Evolutionary conservation across 805 yeast species (phyloP), one percentile per base, ranked within the genome.

Genomic region (Sugiyamaella mastotermitis): DNA sequence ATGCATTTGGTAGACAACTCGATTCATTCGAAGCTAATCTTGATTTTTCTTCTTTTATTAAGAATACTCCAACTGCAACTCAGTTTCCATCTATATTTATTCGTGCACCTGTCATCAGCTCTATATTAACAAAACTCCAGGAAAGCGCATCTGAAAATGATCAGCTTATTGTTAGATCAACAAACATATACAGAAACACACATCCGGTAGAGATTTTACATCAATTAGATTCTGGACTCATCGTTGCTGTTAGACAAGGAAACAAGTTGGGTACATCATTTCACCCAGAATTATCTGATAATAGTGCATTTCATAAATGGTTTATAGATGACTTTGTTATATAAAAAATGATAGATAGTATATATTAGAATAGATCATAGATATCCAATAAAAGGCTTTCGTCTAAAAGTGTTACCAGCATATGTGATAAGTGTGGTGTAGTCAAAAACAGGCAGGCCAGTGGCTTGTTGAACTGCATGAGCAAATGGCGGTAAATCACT

Each of bases 1-100:
- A 83, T 55, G 86, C 86, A 1, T 83, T 82, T 60, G 94, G 94
- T 1, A 62, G 92, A 47, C 92, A 83, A 53, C 52, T 78, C 23
- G 81, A 80, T 45, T 78, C 84, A 11, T 83, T 83, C 49, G 69
- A 65, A 11, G 57, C 62, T 27, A 49, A 50, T 0, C 60, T 80
- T 43, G 73, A 73, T 35, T 60, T 70, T 34, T 50, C 62, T 1
- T 37, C 50, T 22, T 41, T 61, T 25, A 31, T 19, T 8, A 67
- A 61, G 1, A 56, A n/a, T n/a, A 22, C 24, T 10, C 30, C 30
- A 5, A 11, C 30, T 7, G 5, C 30, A 5, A 40, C 41, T 3
- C 48, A 55, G 14, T 70, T 68, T 37, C 61, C 62, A 4, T 58
- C 71, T 2, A 61, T 79, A 0, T 83, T 83, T 53, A 83, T 83